A percentile compares a stretch with the other conserved stretches of the same genome.
Evolutionary conservation across 495 filamentous ascomycete genomes (phyloP).

Genomic region (Neurospora africana): DNA sequence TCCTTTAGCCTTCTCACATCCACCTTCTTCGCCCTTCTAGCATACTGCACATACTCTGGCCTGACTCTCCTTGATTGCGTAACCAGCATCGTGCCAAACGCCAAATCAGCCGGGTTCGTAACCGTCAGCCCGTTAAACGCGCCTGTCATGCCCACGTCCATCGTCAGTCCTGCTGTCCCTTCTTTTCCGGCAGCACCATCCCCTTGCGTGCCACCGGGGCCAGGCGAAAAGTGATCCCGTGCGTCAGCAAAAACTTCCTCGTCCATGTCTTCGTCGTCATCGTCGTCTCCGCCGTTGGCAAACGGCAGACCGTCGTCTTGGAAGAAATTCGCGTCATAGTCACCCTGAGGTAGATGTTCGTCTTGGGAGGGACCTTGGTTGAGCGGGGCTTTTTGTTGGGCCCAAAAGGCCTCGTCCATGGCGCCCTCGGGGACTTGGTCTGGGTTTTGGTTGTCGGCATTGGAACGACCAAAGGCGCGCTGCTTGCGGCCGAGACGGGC

Average conservation of each 20-base stretch:
- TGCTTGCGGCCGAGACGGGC: slow-evolving; percentile 55
- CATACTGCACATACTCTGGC: slow-evolving; percentile 95
- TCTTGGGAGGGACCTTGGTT: slow-evolving; percentile 24
- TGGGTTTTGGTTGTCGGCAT: slow-evolving; percentile 23
- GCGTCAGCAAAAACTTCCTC: slow-evolving; percentile 78
- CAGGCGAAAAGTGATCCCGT: slow-evolving; percentile 76
- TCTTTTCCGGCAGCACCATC: slow-evolving; percentile 4
- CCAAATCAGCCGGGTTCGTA: slow-evolving; percentile 43
- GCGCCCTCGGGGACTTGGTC: slow-evolving; percentile 56
- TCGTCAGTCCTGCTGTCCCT: slow-evolving; percentile 16
- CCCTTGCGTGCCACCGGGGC: slow-evolving; percentile 42
- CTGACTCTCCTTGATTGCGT: slow-evolving; percentile 70
- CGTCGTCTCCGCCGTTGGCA: slow-evolving; percentile 56
- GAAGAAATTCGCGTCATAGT: slow-evolving; percentile 98
- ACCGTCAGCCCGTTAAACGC: slow-evolving; percentile 39
- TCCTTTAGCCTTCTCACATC: slow-evolving; percentile 90
- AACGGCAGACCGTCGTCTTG: slow-evolving; percentile 82
- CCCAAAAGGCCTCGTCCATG: slow-evolving; percentile 96
- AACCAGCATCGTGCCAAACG: slow-evolving; percentile 89
- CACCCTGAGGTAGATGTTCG: slow-evolving; percentile 42
- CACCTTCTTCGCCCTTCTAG: slow-evolving; percentile 96
- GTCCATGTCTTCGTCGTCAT: slow-evolving; percentile 59
- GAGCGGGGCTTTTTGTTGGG: slow-evolving; percentile 53
- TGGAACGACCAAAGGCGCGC: slow-evolving; percentile 4
- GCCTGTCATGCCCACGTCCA: slow-evolving; percentile 34